Conservation (phyloP, 768 basidiomycete species). For the Daedalea quercina region DNA sequence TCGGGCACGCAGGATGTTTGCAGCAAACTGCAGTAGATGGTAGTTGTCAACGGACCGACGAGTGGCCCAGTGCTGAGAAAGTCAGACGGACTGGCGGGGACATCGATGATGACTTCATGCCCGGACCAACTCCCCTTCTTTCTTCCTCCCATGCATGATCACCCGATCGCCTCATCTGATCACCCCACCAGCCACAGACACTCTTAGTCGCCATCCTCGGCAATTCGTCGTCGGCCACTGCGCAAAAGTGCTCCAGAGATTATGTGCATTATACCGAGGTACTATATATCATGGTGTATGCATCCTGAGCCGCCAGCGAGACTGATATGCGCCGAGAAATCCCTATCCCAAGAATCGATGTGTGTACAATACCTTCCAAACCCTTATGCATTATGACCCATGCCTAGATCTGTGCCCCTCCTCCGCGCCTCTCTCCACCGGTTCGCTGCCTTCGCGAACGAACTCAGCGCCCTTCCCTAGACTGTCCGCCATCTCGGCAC, state of each 20-base stretch:
- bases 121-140: neutral
- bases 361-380: neutral
- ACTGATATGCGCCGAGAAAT: neutral
- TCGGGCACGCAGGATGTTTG: slow-evolving; percentile 7
- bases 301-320: neutral
- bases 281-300: neutral
- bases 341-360: neutral
- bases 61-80: neutral
- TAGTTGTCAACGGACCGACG: neutral
- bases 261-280: neutral
- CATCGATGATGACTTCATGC: slow-evolving; percentile 5
- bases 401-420: neutral
- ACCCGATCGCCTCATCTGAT: slow-evolving; percentile 5
- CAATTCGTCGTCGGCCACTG: too few relatives aligned
- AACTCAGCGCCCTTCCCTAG: slow-evolving; percentile 11
- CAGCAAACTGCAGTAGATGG: slow-evolving; percentile 1
- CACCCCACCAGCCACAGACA: neutral
- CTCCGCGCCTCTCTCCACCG: neutral
- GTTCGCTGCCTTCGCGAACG: neutral
- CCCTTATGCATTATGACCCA: neutral
- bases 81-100: neutral
- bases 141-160: neutral
- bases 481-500: slow-evolving; percentile 24
- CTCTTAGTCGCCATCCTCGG: neutral
- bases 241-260: neutral